Base-by-base conservation (phyloP, 257 asterid species). In the Ehretia macrophylla region DNA sequence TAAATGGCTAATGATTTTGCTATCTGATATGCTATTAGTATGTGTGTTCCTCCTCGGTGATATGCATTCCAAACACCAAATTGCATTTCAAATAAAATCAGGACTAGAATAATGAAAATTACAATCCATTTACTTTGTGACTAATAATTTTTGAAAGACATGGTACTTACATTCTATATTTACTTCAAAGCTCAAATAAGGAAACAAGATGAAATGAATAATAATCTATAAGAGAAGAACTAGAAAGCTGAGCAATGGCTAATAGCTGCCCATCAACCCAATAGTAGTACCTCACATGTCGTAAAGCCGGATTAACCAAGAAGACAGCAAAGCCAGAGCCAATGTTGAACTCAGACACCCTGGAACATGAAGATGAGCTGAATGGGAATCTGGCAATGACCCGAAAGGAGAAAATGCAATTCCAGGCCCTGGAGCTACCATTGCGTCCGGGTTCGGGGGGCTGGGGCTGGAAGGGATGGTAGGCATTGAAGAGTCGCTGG, bases 401-500 rank as follows among this genome's bases (percentile, higher is more conserved):
- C 68, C 88, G 6, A 54, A 17, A 0, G 96, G 92, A 0, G 84
- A 65, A 32, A 79, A 39, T 4, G 94, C 85, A 17, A 56, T 4
- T 3, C 52, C 76, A 9, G 95, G 94, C 50, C 82, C 95, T 0
- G 77, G 76, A 59, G 85, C 83, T 0, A 45, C 83, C 56, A 75
- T 32, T 27, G 70, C 92, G 52, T 88, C 96, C 8, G 96, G 95
- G 51, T 88, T 88, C 0, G 98, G 98, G n/a, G 96, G 95, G 75
- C 98, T 91, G n/a, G 85, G 98, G 65, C 92, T 91, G 8, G 98
- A 85, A 54, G 98, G 93, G 35, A 88, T 85, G 12, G 83, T 77
- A 17, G 95, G 96, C 20, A 80, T 55, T 55, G 86, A 65, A 17
- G 94, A 78, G 8, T 86, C 92, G 37, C 65, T 64, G 8, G 98